A percentile compares a stretch with the other conserved stretches of the same genome.
These are phyloP conservation scores for Candida neerlandica DNA, from an alignment of 1,139 yeast genomes.

Conservation along the genomic window DNA sequence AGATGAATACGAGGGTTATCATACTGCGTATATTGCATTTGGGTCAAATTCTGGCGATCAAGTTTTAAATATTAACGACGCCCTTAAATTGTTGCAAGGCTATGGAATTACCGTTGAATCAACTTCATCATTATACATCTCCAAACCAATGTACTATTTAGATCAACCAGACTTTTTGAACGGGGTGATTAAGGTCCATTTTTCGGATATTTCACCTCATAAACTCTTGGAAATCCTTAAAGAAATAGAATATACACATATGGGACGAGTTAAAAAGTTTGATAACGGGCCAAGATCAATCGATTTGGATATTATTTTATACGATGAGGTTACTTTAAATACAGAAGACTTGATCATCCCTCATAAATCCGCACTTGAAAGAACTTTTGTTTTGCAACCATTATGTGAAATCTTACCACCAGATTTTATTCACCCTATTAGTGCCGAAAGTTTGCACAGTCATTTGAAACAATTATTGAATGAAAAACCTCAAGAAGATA, in stretches of 20 bases:
- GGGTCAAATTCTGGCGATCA: slow-evolving; percentile 88
- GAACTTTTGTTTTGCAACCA: slow-evolving; percentile 90
- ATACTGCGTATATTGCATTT: slow-evolving; percentile 76
- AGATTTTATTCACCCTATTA: slow-evolving; percentile 70
- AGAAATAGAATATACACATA: slow-evolving; percentile 70
- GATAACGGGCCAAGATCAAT: slow-evolving; percentile 92
- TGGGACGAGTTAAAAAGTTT: slow-evolving; percentile 73
- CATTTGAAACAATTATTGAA: slow-evolving; percentile 63
- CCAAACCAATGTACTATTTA: slow-evolving; percentile 88
- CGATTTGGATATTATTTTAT: slow-evolving; percentile 83
- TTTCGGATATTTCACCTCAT: slow-evolving; percentile 59
- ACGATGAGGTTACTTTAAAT: slow-evolving; percentile 60
- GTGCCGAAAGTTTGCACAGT: slow-evolving; percentile 75
- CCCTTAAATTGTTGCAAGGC: slow-evolving; percentile 52
- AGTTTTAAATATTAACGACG: slow-evolving; percentile 57
- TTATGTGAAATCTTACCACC: slow-evolving; percentile 77
- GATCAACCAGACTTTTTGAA: slow-evolving; percentile 85
- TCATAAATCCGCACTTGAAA: slow-evolving; percentile 82
- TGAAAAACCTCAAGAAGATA: slow-evolving; percentile 38
- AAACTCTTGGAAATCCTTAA: slow-evolving; percentile 65
- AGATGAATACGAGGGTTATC: slow-evolving; percentile 24
- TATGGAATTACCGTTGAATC: slow-evolving; percentile 51
- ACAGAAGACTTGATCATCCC: slow-evolving; percentile 70
- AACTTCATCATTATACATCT: slow-evolving; percentile 79
- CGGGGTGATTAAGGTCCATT: slow-evolving; percentile 69